Percentiles rank a stretch among this genome's conserved stretches.
Conservation (phyloP, 208 protist genomes). For the Crithidia acanthocephali region DNA sequence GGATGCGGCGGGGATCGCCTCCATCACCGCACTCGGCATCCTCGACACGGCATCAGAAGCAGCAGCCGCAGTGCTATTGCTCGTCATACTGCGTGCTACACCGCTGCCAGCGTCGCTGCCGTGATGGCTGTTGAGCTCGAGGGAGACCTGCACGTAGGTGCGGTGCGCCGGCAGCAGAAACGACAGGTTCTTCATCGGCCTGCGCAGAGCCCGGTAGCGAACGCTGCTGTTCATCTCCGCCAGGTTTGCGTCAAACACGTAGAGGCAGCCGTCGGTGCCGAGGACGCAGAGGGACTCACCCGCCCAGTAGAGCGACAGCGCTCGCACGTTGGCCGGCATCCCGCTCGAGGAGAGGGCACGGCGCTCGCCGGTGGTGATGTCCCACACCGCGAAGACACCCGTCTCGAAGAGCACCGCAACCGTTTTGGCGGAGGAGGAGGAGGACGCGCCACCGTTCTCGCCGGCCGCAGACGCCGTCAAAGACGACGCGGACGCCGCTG, state of each 20-base stretch:
- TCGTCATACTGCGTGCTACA: background rate
- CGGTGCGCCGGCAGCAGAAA: constrained; percentile 77
- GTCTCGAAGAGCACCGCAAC: constrained; percentile 49
- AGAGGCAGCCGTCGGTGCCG: constrained; percentile 53
- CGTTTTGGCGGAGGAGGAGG: background rate
- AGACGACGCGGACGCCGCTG: background rate
- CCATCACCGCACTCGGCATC: constrained; percentile 51
- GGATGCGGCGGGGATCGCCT: constrained; percentile 28
- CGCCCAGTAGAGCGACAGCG: constrained; percentile 47
- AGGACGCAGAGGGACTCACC: constrained; percentile 59
- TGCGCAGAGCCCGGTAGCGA: constrained; percentile 54
- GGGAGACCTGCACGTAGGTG: constrained; percentile 68
- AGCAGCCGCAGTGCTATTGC: background rate
- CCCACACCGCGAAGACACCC: constrained; percentile 66
- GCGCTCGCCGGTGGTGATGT: constrained; percentile 50
- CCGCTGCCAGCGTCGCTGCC: background rate
- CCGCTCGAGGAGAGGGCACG: constrained; percentile 43
- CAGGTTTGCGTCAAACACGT: constrained; percentile 58
- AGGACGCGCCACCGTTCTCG: background rate
- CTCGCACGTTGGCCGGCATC: constrained; percentile 26
- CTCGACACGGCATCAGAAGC: background rate
- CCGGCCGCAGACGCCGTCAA: background rate
- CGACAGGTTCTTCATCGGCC: constrained; percentile 71
- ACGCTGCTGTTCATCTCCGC: constrained; percentile 70
- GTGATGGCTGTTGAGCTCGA: constrained; percentile 20